Base-by-base conservation (phyloP, 2,329 filamentous ascomycete genomes). In the Sclerotinia minor region DNA sequence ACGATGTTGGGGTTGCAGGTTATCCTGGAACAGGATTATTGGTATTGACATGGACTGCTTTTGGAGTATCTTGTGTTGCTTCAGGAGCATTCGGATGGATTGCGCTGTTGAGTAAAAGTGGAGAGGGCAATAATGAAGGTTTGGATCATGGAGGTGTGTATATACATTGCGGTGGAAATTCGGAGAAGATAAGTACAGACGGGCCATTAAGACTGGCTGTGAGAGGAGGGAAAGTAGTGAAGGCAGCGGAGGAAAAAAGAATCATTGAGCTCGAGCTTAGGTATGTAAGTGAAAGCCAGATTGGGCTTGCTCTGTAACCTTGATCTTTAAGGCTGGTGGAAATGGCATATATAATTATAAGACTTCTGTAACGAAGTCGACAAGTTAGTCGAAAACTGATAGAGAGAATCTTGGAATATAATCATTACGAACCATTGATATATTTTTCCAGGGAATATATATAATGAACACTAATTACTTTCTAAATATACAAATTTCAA, bases 61-160 rank as follows among this genome's bases (percentile, higher is more conserved):
- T 63, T 63, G 59, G 29, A 41, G 45, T 50, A 21, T n/a, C 59
- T 63, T 50, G n/a, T 38, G 32, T 63, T 38, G 29, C 59, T 2
- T 26, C 45, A 1, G 45, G n/a, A 19, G n/a, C 45, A 38, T 50
- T 29, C 45, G 15, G 5, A 9, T 63, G 59, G 29, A 44, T 5
- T 26, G 21, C 1, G 32, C 38, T n/a, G 45, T 19, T 50, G 15
- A 52, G n/a, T 19, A 17, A 32, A 41, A 26, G n/a, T 5, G 8
- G 9, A 0, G 15, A 50, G 21, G 17, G 26, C 1, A 15, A n/a
- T 21, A 24, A 21, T 35, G 45, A 50, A 8, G 7, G 8, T 41
- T 7, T 32, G 17, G 32, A 50, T 38, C 17, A 50, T 50, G 29
- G 5, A 2, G 32, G 59, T 4, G 45, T 52, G 2, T 63, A 63